These are phyloP conservation scores for Papiliotrema terrestris DNA, from an alignment of 1,284 basidiomycete genomes.

Conservation along the genomic window DNA sequence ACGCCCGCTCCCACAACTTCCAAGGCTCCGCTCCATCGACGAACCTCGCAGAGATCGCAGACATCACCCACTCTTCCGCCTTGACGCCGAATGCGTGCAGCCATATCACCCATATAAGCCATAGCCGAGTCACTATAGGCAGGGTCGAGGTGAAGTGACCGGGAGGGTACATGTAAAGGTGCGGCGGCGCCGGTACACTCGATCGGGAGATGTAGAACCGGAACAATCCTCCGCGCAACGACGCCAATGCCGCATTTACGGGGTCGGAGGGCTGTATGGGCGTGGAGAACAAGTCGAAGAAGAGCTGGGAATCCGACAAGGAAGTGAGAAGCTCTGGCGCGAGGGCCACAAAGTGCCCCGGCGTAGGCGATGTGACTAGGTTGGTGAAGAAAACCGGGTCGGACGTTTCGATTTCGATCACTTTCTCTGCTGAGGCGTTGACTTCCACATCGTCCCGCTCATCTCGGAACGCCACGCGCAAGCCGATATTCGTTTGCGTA, in stretches of 20 bases:
- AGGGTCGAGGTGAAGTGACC: slow-evolving; percentile 10
- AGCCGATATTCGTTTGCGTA: slow-evolving; percentile 39
- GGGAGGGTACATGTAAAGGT: slow-evolving; percentile 8
- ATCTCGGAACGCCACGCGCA: slow-evolving; percentile 42
- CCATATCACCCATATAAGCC: slow-evolving; percentile 27
- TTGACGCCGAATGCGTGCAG: slow-evolving; percentile 40
- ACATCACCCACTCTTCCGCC: slow-evolving; percentile 50
- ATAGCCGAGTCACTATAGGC: background rate
- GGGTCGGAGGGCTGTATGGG: slow-evolving; percentile 13
- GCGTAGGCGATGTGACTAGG: slow-evolving; percentile 54
- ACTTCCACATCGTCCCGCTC: background rate
- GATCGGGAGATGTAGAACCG: slow-evolving; percentile 19
- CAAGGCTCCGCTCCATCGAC: slow-evolving; percentile 56
- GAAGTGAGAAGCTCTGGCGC: slow-evolving; percentile 41
- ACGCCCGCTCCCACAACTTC: slow-evolving; percentile 50
- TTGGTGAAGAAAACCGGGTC: slow-evolving; percentile 58
- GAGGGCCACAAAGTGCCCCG: slow-evolving; percentile 51
- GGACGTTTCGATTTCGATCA: slow-evolving; percentile 51
- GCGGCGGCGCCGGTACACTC: slow-evolving; percentile 12
- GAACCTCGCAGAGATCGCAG: slow-evolving; percentile 47
- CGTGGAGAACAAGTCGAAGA: slow-evolving; percentile 50
- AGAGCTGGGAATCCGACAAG: slow-evolving; percentile 44
- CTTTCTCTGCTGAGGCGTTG: slow-evolving; percentile 9
- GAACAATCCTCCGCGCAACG: slow-evolving; percentile 6
- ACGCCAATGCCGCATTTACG: background rate